Evolutionary conservation across 2,329 filamentous ascomycete species (phyloP), one percentile per base, ranked within the genome.

Genomic region (Penicillium hesseltinei): DNA sequence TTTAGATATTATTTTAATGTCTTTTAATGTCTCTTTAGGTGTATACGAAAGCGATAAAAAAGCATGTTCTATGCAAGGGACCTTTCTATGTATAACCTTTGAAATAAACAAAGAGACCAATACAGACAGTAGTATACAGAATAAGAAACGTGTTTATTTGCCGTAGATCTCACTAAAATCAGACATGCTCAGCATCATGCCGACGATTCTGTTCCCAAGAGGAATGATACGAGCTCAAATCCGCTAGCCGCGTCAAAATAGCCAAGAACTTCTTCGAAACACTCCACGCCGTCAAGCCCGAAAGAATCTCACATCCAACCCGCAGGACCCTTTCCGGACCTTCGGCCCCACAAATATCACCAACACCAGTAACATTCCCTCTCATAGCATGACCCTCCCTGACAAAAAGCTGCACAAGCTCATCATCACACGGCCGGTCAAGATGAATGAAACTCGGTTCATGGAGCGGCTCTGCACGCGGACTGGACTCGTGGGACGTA

Each of bases 391-490:
- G 71, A 0, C 82, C 83, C 17, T 77, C 72, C 11, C 78, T 73
- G 0, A 85, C 81, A 65, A 82, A 85, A 2, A 80, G 69, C 62
- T 85, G 83, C 1, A 84, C 82, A 48, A 85, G 74, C 62, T 85
- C 82, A 64, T 85, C 83, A 59, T 85, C 82, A 2, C 78, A 78
- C 0, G 83, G 83, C 10, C 82, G 74, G 55, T 86, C 83, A 0
- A 86, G 71, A 19, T 81, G 77, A 38, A 84, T 81, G 9, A 81
- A 79, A 0, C 69, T 74, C 0, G 78, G 75, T 19, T 75, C 72
- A 1, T 66, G 65, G 3, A 63, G 64, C n/a, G 58, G 48, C 13
- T 63, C 60, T 39, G 50, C 40, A 21, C 57, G 42, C 17, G 57
- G 50, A 23, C 38, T 71, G 61, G 42, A 69, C 77, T 56, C 62